phyloP scores from a whole-genome alignment of 2,329 filamentous ascomycete genomes.

The Coleophoma eucalyptorum region DNA sequence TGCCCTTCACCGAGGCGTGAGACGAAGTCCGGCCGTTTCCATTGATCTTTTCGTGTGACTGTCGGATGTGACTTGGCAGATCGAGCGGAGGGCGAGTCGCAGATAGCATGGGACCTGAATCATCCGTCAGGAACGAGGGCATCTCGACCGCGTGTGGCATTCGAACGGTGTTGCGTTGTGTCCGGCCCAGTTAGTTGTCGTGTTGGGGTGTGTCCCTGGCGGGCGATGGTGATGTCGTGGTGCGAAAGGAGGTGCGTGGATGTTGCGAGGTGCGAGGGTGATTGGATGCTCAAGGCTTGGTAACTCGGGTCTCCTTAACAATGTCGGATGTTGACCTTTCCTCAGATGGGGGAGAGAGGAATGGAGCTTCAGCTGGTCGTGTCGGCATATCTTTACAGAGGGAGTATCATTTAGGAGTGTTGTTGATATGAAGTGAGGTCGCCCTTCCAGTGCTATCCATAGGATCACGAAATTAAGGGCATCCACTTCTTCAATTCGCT shows the following conservation, averaged over 20 bases:
- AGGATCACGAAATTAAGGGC: too few relatives aligned
- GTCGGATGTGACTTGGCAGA: conserved; percentile 31
- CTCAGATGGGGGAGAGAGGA: background rate
- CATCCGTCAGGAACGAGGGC: conserved; percentile 45
- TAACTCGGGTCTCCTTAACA: background rate
- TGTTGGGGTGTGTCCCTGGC: conserved; percentile 4
- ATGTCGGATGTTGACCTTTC: background rate
- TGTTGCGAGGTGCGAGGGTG: conserved; percentile 13
- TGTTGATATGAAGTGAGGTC: too few relatives aligned
- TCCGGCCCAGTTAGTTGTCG: conserved; percentile 19
- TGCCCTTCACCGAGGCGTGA: conserved; percentile 27
- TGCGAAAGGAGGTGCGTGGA: conserved; percentile 15
- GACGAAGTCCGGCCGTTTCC: conserved; percentile 23
- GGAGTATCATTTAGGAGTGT: background rate
- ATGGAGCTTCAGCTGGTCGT: background rate
- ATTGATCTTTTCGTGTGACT: conserved; percentile 28
- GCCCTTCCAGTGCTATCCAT: too few relatives aligned
- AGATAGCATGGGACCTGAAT: conserved; percentile 26
- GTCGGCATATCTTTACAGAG: background rate
- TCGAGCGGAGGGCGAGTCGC: conserved; percentile 23
- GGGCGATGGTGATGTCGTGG: conserved; percentile 7
- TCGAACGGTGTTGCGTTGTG: conserved; percentile 14
- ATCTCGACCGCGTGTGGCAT: conserved; percentile 44
- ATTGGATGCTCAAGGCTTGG: conserved; percentile 13
- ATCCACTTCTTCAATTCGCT: too few relatives aligned